phyloP scores from a whole-genome alignment of 192 early-diverging fungal genomes.

The Podila horticola region DNA sequence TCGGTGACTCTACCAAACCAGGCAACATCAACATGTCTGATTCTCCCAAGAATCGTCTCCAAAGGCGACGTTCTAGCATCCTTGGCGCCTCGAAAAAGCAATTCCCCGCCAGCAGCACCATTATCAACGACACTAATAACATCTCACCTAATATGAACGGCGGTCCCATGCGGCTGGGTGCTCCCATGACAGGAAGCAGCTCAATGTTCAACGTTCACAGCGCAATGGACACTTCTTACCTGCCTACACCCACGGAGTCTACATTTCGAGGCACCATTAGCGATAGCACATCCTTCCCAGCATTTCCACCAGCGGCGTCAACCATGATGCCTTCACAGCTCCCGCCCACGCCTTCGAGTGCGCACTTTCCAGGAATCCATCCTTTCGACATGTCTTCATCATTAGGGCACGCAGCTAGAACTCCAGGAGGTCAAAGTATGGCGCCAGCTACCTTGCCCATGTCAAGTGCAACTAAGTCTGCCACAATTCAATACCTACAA shows the following conservation, averaged over 20 bases:
- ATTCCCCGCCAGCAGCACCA: constrained; percentile 7
- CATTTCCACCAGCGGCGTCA: background rate
- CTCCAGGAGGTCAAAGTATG: background rate
- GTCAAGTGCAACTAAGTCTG: constrained; percentile 10
- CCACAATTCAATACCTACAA: constrained; percentile 34
- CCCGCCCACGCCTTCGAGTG: constrained; percentile 2
- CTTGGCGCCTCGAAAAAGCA: constrained; percentile 11
- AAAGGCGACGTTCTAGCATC: constrained; percentile 7
- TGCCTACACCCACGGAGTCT: constrained; percentile 26
- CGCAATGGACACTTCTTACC: background rate
- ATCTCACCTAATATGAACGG: background rate
- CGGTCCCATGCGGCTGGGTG: background rate
- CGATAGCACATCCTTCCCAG: background rate
- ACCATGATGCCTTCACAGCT: constrained; percentile 2
- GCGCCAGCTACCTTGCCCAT: background rate
- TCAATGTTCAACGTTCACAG: background rate
- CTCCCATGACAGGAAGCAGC: constrained; percentile 1
- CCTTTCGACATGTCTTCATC: constrained; percentile 16
- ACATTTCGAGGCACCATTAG: background rate
- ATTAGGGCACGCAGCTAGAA: background rate
- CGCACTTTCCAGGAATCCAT: constrained; percentile 17
- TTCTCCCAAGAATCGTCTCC: background rate
- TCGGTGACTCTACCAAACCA: background rate
- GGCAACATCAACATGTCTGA: background rate
- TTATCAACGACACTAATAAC: background rate